A percentile compares a stretch with the other conserved stretches of the same genome.
Evolutionary conservation across 2,329 filamentous ascomycete species (phyloP).

Genomic region (Ophiocordyceps australis): DNA sequence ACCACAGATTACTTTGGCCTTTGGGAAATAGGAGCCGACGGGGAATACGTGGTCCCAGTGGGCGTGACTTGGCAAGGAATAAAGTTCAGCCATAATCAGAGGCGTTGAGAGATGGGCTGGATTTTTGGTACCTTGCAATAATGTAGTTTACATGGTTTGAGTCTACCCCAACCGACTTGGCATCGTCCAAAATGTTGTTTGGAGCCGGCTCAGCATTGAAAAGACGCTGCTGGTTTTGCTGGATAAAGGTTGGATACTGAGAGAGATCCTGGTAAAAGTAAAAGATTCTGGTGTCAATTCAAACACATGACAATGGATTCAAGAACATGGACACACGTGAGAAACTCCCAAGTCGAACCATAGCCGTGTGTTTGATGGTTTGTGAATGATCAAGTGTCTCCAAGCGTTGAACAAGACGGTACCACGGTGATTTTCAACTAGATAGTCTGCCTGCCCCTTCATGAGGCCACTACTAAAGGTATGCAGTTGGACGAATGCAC

Average conservation of each 20-base stretch:
- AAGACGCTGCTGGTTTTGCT: background rate
- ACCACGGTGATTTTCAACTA: too few relatives aligned
- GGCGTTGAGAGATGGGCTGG: too few relatives aligned
- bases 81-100: too few relatives aligned
- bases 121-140: background rate
- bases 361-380: background rate
- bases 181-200: background rate
- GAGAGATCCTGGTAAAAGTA: too few relatives aligned
- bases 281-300: too few relatives aligned
- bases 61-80: background rate
- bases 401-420: background rate
- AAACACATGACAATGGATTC: too few relatives aligned
- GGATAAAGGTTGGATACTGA: background rate
- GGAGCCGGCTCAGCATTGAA: background rate
- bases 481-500: background rate
- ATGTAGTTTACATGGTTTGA: background rate
- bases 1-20: background rate
- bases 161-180: background rate
- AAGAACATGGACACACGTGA: background rate
- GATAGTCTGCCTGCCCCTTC: background rate
- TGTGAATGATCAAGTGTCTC: background rate
- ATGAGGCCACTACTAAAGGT: background rate
- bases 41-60: conserved; percentile 1
- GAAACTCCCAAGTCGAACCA: background rate
- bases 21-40: background rate